Evolutionary conservation across 2,329 filamentous ascomycete species (phyloP).

Genomic region (Fulvia fulva): DNA sequence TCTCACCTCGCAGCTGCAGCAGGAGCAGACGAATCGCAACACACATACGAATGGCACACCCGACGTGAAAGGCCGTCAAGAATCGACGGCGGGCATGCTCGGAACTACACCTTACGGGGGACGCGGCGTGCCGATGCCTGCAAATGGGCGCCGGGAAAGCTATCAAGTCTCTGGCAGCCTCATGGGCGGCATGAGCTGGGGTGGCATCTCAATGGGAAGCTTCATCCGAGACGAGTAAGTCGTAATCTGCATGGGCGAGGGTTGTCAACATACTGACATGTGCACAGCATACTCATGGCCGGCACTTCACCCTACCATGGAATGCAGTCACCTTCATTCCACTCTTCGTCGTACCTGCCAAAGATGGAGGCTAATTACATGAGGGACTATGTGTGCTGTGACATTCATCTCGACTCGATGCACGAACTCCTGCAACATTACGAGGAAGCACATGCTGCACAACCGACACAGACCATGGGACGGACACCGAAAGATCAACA

Average conservation of each 20-base stretch:
- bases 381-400: constrained; percentile 95
- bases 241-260: constrained; percentile 1
- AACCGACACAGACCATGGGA: constrained; percentile 38
- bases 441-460: constrained; percentile 83
- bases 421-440: constrained; percentile 96
- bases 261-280: constrained; percentile 11
- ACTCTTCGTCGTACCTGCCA: constrained; percentile 41
- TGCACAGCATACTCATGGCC: constrained; percentile 79
- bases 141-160: constrained; percentile 52
- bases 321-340: constrained; percentile 87
- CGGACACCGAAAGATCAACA: constrained; percentile 37
- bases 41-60: constrained; percentile 21
- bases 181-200: constrained; percentile 88
- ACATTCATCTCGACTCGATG: constrained; percentile 79
- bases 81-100: constrained; percentile 49
- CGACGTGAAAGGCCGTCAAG: constrained; percentile 44
- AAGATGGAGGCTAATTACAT: constrained; percentile 83
- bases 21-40: constrained; percentile 39
- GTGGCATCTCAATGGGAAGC: constrained; percentile 90
- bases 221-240: constrained; percentile 98
- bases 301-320: constrained; percentile 84
- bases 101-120: constrained; percentile 53
- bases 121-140: constrained; percentile 59
- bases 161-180: constrained; percentile 54
- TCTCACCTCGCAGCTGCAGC: constrained; percentile 58